Percentiles rank a stretch among this genome's conserved stretches.
These are phyloP conservation scores for Conidiobolus incongruus DNA, from an alignment of 371 early-diverging fungal species.

Conservation along the genomic window DNA sequence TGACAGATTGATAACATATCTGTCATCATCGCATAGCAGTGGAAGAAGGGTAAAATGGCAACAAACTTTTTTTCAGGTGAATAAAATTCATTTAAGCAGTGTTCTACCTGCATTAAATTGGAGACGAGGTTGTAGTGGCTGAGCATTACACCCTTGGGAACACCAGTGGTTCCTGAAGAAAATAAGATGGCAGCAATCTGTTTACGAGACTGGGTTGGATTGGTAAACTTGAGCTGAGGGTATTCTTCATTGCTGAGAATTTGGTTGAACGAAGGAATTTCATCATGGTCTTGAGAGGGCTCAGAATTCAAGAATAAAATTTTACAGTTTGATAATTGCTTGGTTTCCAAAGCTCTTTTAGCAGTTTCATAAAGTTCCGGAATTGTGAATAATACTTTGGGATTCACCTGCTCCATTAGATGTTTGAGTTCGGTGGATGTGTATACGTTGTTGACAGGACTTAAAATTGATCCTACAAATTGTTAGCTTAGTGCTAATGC, in stretches of 20 bases:
- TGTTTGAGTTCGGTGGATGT: constrained; percentile 46
- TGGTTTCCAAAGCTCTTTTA: constrained; percentile 11
- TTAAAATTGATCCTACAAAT: constrained; percentile 21
- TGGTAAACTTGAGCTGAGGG: neutral
- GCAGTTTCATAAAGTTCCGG: constrained; percentile 19
- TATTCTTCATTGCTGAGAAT: neutral
- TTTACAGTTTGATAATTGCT: neutral
- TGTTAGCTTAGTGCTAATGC: constrained; percentile 14
- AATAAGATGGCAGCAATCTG: constrained; percentile 58
- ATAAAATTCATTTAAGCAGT: constrained; percentile 8
- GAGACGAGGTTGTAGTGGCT: constrained; percentile 45
- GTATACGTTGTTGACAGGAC: constrained; percentile 54
- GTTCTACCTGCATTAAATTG: constrained; percentile 25
- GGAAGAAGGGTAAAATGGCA: constrained; percentile 54
- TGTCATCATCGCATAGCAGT: constrained; percentile 49
- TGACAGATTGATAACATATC: neutral
- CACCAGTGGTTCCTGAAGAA: constrained; percentile 61
- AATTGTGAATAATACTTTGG: constrained; percentile 18
- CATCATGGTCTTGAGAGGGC: constrained; percentile 6
- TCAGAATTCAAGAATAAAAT: constrained; percentile 5
- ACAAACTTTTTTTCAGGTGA: constrained; percentile 13
- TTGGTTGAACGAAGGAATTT: constrained; percentile 6
- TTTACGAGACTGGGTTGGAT: constrained; percentile 8
- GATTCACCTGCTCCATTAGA: constrained; percentile 40
- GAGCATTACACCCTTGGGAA: constrained; percentile 34